phyloP scores from a whole-genome alignment of 2,329 filamentous ascomycete genomes.

The Colletotrichum aenigma region DNA sequence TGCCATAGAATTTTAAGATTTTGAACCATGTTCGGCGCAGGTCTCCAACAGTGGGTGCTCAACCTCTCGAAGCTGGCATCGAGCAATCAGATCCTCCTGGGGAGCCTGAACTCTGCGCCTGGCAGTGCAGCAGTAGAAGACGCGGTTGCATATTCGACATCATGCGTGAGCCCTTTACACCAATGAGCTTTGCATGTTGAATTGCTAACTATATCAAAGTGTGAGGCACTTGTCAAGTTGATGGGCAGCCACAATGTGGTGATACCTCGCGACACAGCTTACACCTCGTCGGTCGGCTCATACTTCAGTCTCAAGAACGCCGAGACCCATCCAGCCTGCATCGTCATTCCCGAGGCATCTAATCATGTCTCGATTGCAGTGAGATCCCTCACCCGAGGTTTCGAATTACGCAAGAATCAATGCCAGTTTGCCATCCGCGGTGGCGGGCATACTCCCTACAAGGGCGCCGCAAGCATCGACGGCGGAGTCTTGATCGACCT shows the following conservation, averaged over 20 bases:
- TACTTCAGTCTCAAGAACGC: background rate
- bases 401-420: background rate
- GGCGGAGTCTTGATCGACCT: conserved; percentile 7
- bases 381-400: background rate
- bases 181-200: background rate
- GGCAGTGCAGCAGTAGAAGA: background rate
- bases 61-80: background rate
- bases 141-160: background rate
- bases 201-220: background rate
- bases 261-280: background rate
- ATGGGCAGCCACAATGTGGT: background rate
- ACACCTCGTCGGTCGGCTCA: background rate
- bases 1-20: background rate
- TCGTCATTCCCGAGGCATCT: conserved; percentile 2
- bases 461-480: conserved; percentile 17
- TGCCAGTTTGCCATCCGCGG: conserved; percentile 15
- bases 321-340: background rate
- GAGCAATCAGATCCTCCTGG: background rate
- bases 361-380: conserved; percentile 11
- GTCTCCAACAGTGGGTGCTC: background rate
- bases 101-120: background rate
- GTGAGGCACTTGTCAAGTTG: background rate
- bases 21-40: background rate
- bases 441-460: conserved; percentile 4
- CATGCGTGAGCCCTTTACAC: background rate